Conservation (phyloP, 352 stramenopile genomes). For the Aphanomyces stellatus region DNA sequence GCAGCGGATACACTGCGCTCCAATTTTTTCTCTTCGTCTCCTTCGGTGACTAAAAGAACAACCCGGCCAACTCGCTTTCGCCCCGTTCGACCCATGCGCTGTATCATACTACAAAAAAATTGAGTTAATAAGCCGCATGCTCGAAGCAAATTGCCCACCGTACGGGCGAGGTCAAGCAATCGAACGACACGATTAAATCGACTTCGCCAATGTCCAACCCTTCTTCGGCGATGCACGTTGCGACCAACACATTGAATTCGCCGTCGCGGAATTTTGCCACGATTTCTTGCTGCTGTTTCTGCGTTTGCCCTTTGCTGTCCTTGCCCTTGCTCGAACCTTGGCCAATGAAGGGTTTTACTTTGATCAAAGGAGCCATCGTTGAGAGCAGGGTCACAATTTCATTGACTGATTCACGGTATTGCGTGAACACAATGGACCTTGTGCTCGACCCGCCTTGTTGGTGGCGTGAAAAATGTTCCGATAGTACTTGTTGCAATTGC, state of each 20-base stretch:
- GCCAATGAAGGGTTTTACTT: conserved; percentile 90
- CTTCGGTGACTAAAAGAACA: conserved; percentile 84
- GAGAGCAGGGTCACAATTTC: conserved; percentile 87
- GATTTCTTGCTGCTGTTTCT: conserved; percentile 94
- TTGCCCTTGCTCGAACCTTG: conserved; percentile 79
- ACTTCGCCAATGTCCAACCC: conserved; percentile 94
- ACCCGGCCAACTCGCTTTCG: conserved; percentile 90
- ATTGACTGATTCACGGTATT: conserved; percentile 91
- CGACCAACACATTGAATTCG: conserved; percentile 89
- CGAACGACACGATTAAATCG: conserved; percentile 91
- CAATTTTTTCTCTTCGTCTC: conserved; percentile 85
- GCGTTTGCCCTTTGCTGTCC: conserved; percentile 85
- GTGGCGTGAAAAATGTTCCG: conserved; percentile 83
- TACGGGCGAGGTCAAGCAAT: conserved; percentile 92
- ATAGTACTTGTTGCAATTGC: conserved; percentile 87
- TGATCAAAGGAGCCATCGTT: conserved; percentile 63
- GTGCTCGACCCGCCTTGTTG: conserved; percentile 65
- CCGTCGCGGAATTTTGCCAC: conserved; percentile 83
- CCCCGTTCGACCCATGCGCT: conserved; percentile 95
- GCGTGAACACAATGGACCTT: conserved; percentile 96
- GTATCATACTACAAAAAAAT: conserved; percentile 44
- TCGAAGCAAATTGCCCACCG: conserved; percentile 36
- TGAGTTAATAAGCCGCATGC: background rate
- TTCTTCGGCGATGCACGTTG: conserved; percentile 95
- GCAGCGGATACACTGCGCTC: conserved; percentile 60